Percentiles rank a stretch among this genome's conserved stretches.
Evolutionary conservation across 805 yeast species (phyloP).

Genomic region (Wickerhamiella qilinensis): DNA sequence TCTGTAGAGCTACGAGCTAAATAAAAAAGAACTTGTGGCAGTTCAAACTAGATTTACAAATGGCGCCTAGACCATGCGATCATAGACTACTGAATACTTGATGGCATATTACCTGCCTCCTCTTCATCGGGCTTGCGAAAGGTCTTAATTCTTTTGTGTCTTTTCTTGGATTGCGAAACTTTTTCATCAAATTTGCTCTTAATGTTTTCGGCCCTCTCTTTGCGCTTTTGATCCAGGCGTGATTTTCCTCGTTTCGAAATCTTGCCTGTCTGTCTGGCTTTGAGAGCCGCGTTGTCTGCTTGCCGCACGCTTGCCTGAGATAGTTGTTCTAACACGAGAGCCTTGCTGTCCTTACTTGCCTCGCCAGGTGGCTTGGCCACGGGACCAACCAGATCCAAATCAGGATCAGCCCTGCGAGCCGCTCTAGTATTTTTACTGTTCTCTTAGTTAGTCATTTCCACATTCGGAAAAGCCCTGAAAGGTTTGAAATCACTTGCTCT

Average conservation of each 20-base stretch:
- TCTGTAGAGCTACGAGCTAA: too few species aligned
- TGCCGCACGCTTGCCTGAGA: slow-evolving; percentile 9
- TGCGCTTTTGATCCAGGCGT: slow-evolving; percentile 9
- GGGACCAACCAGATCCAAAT: slow-evolving; percentile 3
- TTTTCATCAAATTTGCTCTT: slow-evolving; percentile 18
- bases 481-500: too few species aligned
- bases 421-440: slow-evolving; percentile 12
- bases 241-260: slow-evolving; percentile 9
- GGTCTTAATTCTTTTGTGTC: slow-evolving; percentile 14
- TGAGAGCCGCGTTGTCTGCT: slow-evolving; percentile 1
- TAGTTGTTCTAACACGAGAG: slow-evolving; percentile 9
- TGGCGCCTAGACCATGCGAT: too few species aligned
- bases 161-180: slow-evolving; percentile 14
- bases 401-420: slow-evolving; percentile 9
- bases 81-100: too few species aligned
- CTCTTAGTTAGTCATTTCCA: slow-evolving; percentile 6
- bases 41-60: too few species aligned
- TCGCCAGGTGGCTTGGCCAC: neutral
- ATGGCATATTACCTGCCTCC: too few species aligned
- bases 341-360: slow-evolving; percentile 4
- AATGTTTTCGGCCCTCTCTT: slow-evolving; percentile 12
- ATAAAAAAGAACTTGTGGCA: too few species aligned
- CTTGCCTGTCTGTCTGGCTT: slow-evolving; percentile 1
- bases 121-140: slow-evolving; percentile 11
- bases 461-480: too few species aligned